Evolutionary conservation across 1,284 basidiomycete species (phyloP).

Genomic region (Ustilago vetiveriae): DNA sequence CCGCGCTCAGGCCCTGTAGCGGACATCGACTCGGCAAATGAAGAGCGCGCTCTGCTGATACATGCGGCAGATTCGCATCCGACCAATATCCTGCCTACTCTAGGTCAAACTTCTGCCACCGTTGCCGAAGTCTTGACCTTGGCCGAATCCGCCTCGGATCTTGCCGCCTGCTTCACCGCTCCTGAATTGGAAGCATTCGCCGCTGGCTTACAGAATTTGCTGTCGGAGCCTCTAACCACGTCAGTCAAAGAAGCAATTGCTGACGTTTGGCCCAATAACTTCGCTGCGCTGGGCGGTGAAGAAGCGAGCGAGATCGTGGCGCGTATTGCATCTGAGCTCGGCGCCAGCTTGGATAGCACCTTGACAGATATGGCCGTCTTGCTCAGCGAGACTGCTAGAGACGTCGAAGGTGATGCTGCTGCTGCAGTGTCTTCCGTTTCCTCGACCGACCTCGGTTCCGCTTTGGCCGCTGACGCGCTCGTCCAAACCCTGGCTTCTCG

Average conservation of each 20-base stretch:
- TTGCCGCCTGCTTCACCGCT: constrained; percentile 31
- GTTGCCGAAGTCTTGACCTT: constrained; percentile 40
- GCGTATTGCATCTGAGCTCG: constrained; percentile 30
- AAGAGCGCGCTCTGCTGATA: constrained; percentile 34
- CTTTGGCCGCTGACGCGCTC: constrained; percentile 36
- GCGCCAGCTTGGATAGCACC: constrained; percentile 41
- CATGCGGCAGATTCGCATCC: constrained; percentile 37
- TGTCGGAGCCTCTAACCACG: constrained; percentile 31
- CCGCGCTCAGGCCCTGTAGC: constrained; percentile 1
- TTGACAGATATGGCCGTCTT: constrained; percentile 31
- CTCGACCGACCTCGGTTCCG: constrained; percentile 38
- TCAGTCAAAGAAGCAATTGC: constrained; percentile 44
- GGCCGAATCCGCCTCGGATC: constrained; percentile 37
- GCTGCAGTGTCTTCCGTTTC: constrained; percentile 14
- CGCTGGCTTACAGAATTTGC: constrained; percentile 28
- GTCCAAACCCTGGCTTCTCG: constrained; percentile 34
- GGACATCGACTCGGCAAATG: constrained; percentile 7
- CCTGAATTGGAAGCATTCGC: constrained; percentile 38
- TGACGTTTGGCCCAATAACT: constrained; percentile 34
- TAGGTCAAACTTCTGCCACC: constrained; percentile 40
- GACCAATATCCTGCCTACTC: constrained; percentile 33
- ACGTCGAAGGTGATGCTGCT: background rate
- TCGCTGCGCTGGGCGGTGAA: constrained; percentile 27
- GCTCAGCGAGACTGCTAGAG: constrained; percentile 34
- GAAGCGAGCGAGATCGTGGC: constrained; percentile 22